Evolutionary conservation across 2,329 filamentous ascomycete species (phyloP).

Genomic region (Ophiognomonia clavigignenti-juglandacearum): DNA sequence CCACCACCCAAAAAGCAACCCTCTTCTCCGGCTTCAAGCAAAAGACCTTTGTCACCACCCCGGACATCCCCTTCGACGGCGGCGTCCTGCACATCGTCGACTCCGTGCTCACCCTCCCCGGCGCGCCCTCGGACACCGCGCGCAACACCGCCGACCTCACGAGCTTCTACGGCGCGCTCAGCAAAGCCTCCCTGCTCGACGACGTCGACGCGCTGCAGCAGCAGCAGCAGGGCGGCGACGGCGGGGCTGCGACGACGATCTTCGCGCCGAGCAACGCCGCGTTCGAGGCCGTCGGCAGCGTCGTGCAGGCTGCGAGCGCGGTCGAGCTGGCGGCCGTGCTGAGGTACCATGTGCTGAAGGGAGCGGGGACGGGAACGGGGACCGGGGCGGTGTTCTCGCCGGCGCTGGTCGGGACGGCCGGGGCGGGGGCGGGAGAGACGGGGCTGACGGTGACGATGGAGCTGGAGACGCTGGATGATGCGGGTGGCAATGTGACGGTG

Average conservation of each 20-base stretch:
- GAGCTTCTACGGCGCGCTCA: slow-evolving; percentile 30
- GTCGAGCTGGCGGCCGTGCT: slow-evolving; percentile 26
- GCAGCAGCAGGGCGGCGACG: too few relatives aligned
- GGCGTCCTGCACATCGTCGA: slow-evolving; percentile 35
- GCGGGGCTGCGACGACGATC: slow-evolving; percentile 26
- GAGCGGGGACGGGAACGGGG: slow-evolving; percentile 33
- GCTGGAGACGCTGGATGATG: slow-evolving; percentile 23
- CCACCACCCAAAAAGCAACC: too few relatives aligned
- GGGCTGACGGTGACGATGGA: background rate
- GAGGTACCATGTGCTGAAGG: slow-evolving; percentile 29
- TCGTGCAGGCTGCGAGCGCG: slow-evolving; percentile 24
- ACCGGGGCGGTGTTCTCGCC: slow-evolving; percentile 77
- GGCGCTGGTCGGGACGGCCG: slow-evolving; percentile 82
- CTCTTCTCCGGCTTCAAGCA: slow-evolving; percentile 15
- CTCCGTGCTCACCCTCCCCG: slow-evolving; percentile 31
- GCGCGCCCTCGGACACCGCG: slow-evolving; percentile 26
- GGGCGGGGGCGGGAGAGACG: slow-evolving; percentile 47
- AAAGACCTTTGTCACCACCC: slow-evolving; percentile 24
- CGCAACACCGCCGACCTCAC: slow-evolving; percentile 29
- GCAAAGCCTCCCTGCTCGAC: slow-evolving; percentile 20
- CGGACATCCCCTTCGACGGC: slow-evolving; percentile 27
- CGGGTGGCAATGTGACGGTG: slow-evolving; percentile 29
- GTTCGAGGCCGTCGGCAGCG: slow-evolving; percentile 28
- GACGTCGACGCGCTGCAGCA: slow-evolving; percentile 18
- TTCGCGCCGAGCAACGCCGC: slow-evolving; percentile 26